Base-by-base conservation (phyloP, 2,329 filamentous ascomycete genomes). In the Ophiostoma piceae region DNA sequence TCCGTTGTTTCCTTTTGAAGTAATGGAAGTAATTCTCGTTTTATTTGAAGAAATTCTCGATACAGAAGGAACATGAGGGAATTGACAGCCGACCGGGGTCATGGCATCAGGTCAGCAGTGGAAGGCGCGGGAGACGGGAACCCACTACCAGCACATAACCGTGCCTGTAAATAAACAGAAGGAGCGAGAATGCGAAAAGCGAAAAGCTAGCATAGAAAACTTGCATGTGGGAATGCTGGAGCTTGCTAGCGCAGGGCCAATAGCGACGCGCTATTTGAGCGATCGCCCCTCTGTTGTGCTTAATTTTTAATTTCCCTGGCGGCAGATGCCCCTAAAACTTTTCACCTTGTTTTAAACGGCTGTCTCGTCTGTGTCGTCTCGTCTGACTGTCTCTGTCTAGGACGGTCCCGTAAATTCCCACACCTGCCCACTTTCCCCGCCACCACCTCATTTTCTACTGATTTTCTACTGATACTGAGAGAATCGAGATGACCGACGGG, bases 241-340 rank as follows among this genome's bases (percentile, higher is more conserved):
- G 67, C 69, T 69, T 35, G 35, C 29, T 62, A 41, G 2, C 11
- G 7, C 22, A 12, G 12, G 22, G 22, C 72, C 71, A 73, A 72
- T 73, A 8, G 47, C 62, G 69, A 69, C 72, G 72, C 72, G 72
- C 68, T 39, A 43, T 73, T 73, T 70, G 64, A 66, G 3, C 9
- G 39, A 47, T 26, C 14, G 47, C 37, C 62, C 57, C 67, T 22
- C 66, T 70, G 22, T 66, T 66, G 54, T 70, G 37, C 37, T 43
- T 9, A 39, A 57, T 51, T 67, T 68, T 32, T 41, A 43, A 41
- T 57, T 66, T 66, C 57, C 47, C 29, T 41, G 67, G 29, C 22
- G 39, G 66, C 65, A 66, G 60, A 47, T 65, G 62, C 32, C 32
- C 35, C 62, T 39, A 51, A 39, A 67, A 57, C 69, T 57, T 57